phyloP scores from a whole-genome alignment of 441 rosid genomes.

The Flueggea neowawraea region DNA sequence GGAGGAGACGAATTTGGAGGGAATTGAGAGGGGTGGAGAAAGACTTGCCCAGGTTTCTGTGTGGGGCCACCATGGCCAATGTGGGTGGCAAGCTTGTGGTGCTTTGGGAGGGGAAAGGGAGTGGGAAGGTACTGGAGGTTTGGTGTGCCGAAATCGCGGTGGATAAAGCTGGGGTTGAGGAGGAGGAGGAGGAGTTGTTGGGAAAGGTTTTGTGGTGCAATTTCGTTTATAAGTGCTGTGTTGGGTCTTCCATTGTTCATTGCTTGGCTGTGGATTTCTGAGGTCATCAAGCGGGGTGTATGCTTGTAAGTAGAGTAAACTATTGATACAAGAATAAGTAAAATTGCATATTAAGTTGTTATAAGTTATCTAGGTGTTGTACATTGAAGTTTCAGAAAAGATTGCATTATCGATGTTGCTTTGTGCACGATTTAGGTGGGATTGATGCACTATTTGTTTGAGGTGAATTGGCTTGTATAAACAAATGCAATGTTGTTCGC shows the following conservation, averaged over 20 bases:
- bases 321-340: too few species aligned
- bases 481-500: too few species aligned
- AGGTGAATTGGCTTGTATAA: too few species aligned
- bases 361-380: too few species aligned
- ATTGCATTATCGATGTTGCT: too few species aligned
- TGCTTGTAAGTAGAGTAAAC: too few species aligned
- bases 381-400: too few species aligned
- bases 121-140: slow-evolving; percentile 44
- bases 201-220: slow-evolving; percentile 59
- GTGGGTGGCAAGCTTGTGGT: slow-evolving; percentile 71
- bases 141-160: slow-evolving; percentile 69
- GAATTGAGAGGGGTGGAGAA: slow-evolving; percentile 54
- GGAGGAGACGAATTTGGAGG: slow-evolving; percentile 46
- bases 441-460: too few species aligned
- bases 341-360: too few species aligned
- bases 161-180: slow-evolving; percentile 24
- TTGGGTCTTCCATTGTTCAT: slow-evolving; percentile 48
- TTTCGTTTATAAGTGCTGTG: slow-evolving; percentile 41
- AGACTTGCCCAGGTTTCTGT: slow-evolving; percentile 58
- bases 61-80: slow-evolving; percentile 81
- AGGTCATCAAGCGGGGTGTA: slow-evolving; percentile 2
- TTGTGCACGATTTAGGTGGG: too few species aligned
- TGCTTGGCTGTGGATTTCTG: slow-evolving; percentile 60
- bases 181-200: slow-evolving; percentile 45
- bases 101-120: slow-evolving; percentile 62